These are phyloP conservation scores for Aegilops sharonensis DNA, from an alignment of 176 grass and related monocot genomes.

Conservation along the genomic window DNA sequence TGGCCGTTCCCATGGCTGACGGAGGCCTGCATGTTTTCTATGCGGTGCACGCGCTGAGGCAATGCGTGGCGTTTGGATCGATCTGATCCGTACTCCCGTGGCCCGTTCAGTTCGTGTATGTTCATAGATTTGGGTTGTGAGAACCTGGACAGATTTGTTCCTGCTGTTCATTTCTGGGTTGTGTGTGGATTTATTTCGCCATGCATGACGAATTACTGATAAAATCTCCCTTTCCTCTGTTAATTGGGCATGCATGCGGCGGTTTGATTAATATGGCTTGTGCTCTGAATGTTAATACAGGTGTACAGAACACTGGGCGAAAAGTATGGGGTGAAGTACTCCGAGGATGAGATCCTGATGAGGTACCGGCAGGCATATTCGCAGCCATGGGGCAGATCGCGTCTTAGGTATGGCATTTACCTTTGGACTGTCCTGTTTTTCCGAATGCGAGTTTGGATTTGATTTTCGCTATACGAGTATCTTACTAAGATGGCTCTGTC, in stretches of 20 bases:
- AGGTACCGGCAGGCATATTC: constrained; percentile 68
- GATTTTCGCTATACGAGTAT: not conserved
- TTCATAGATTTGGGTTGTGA: not conserved
- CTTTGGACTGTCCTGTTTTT: not conserved
- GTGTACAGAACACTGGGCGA: constrained; percentile 80
- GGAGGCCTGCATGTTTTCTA: not conserved
- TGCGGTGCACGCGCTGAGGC: not conserved
- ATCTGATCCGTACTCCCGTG: constrained; percentile 1
- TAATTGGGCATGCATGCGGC: not conserved
- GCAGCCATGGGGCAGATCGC: constrained; percentile 87
- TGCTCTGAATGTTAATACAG: constrained; percentile 36
- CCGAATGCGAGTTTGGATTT: not conserved
- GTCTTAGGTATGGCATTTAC: constrained; percentile 56
- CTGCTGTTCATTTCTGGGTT: not conserved
- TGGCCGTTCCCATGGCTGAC: not conserved
- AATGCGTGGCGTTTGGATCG: not conserved
- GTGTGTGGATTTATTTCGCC: not conserved
- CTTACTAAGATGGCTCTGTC: not conserved
- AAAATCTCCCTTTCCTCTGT: not conserved
- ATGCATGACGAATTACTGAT: not conserved
- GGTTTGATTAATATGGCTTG: not conserved
- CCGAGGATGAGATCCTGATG: constrained; percentile 81
- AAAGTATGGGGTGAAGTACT: constrained; percentile 90
- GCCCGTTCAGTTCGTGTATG: not conserved
- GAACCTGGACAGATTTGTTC: constrained; percentile 1